Conservation (phyloP, 2,329 filamentous ascomycete species). For the Purpureocillium lavendulum region DNA sequence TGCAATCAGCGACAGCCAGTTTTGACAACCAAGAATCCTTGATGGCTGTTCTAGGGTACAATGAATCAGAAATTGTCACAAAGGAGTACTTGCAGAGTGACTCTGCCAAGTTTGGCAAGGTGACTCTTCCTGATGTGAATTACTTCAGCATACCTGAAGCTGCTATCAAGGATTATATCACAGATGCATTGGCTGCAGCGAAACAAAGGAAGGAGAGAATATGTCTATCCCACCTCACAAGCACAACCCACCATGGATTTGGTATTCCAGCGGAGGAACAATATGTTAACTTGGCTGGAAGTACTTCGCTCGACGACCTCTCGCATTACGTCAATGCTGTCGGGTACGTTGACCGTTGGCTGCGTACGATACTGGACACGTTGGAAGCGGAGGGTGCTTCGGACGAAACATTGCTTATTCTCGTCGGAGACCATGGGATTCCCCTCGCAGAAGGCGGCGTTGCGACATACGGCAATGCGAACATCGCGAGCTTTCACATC, state of each 20-base stretch:
- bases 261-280: slow-evolving; percentile 18
- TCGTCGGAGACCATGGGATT: slow-evolving; percentile 23
- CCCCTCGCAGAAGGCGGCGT: slow-evolving; percentile 20
- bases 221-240: slow-evolving; percentile 26
- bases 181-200: slow-evolving; percentile 19
- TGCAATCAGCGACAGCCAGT: slow-evolving; percentile 22
- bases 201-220: slow-evolving; percentile 20
- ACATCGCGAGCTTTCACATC: slow-evolving; percentile 24
- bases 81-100: slow-evolving; percentile 20
- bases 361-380: slow-evolving; percentile 19
- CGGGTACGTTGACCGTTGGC: slow-evolving; percentile 23
- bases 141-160: slow-evolving; percentile 25
- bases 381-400: slow-evolving; percentile 20
- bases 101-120: slow-evolving; percentile 18
- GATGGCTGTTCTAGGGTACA: slow-evolving; percentile 22
- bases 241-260: slow-evolving; percentile 26
- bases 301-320: slow-evolving; percentile 16
- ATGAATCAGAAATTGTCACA: slow-evolving; percentile 12
- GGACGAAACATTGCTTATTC: slow-evolving; percentile 21
- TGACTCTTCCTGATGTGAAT: slow-evolving; percentile 21
- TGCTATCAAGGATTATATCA: slow-evolving; percentile 21
- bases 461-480: slow-evolving; percentile 22
- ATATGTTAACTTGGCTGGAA: slow-evolving; percentile 15
- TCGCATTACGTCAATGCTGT: slow-evolving; percentile 23
- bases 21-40: slow-evolving; percentile 26